Conservation (phyloP, 345 rosid species). For the Kernera saxatilis region DNA sequence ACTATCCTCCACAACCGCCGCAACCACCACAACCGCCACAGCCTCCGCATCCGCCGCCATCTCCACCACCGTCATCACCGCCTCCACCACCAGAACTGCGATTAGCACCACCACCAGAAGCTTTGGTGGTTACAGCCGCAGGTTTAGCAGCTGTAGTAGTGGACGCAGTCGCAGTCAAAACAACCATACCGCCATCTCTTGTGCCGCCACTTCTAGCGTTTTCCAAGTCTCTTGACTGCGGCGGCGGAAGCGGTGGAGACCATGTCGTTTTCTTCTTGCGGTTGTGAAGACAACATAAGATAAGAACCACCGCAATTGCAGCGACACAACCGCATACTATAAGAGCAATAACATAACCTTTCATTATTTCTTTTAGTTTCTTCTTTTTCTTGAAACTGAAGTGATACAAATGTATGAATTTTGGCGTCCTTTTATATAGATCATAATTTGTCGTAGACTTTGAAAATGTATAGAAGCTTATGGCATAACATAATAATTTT, state of each 20-base stretch:
- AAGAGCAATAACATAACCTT: slow-evolving; percentile 14
- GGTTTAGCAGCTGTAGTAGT: slow-evolving; percentile 8
- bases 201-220: not conserved
- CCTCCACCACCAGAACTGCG: not conserved
- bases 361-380: not conserved
- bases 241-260: not conserved
- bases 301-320: not conserved
- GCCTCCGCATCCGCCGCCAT: slow-evolving; percentile 5
- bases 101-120: too few species aligned
- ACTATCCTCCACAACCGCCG: slow-evolving; percentile 9
- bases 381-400: not conserved
- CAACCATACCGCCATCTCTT: slow-evolving; percentile 16
- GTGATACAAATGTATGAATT: not conserved
- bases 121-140: not conserved
- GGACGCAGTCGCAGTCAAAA: slow-evolving; percentile 7
- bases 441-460: not conserved
- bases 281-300: not conserved
- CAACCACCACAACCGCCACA: slow-evolving; percentile 15
- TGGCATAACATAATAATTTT: not conserved
- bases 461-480: not conserved
- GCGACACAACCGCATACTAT: slow-evolving; percentile 18
- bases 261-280: not conserved
- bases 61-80: too few species aligned
- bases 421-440: not conserved
- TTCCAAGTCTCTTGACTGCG: slow-evolving; percentile 13